Evolutionary conservation across 768 basidiomycete species (phyloP).

Genomic region (Holtermanniella nyarrowii): DNA sequence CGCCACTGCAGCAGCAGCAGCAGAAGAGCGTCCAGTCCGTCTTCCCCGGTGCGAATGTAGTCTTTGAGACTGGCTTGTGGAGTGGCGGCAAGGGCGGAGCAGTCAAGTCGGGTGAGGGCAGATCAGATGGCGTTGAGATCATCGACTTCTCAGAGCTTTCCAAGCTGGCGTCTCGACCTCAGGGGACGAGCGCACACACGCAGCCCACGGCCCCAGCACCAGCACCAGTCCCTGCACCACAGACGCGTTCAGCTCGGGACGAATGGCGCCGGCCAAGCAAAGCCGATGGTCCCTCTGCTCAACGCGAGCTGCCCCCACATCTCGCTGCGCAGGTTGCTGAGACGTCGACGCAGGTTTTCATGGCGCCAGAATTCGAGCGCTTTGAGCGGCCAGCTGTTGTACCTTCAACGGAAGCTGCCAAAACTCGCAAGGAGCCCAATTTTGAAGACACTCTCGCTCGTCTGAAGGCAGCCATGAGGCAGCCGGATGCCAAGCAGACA

Average conservation of each 20-base stretch:
- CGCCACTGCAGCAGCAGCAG: not conserved
- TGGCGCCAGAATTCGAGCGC: not conserved
- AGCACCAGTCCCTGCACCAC: not conserved
- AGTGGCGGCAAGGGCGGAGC: not conserved
- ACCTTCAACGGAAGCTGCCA: not conserved
- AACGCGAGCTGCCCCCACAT: not conserved
- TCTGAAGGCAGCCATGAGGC: constrained; percentile 39
- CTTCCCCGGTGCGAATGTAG: not conserved
- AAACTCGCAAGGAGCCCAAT: constrained; percentile 12
- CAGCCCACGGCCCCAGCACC: not conserved
- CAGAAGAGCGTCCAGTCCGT: not conserved
- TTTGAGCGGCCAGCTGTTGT: constrained; percentile 1
- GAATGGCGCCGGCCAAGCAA: not conserved
- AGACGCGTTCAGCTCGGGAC: not conserved
- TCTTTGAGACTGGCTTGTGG: not conserved
- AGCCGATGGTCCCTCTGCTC: not conserved
- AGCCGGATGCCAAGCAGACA: constrained; percentile 2
- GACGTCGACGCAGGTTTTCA: not conserved
- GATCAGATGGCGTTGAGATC: not conserved
- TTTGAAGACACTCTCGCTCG: constrained; percentile 38
- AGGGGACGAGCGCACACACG: too few relatives aligned
- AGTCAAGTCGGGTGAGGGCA: too few relatives aligned
- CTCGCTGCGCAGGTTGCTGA: constrained; percentile 1
- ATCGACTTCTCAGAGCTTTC: not conserved
- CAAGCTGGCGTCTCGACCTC: not conserved